phyloP scores from a whole-genome alignment of 2,329 filamentous ascomycete genomes.

The Scedosporium minutisporum region DNA sequence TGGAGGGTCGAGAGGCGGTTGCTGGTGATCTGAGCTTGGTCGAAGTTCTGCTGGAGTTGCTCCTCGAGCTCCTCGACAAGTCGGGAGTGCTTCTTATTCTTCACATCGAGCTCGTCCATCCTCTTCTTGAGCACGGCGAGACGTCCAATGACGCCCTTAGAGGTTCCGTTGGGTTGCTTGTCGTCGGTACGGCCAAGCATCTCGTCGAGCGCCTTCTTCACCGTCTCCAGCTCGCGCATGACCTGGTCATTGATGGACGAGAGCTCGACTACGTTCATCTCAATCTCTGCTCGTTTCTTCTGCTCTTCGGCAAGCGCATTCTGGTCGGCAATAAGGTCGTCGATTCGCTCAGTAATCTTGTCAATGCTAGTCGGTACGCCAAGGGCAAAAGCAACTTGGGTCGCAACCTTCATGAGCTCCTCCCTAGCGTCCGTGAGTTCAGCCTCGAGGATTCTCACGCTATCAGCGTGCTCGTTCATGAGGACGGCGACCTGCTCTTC shows the following conservation, averaged over 20 bases:
- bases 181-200: conserved; percentile 42
- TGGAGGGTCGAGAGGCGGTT: conserved; percentile 80
- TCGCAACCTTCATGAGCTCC: conserved; percentile 54
- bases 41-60: conserved; percentile 88
- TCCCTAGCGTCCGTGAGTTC: conserved; percentile 58
- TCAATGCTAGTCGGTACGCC: conserved; percentile 58
- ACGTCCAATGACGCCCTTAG: neutral
- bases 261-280: conserved; percentile 44
- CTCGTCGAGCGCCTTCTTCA: conserved; percentile 43
- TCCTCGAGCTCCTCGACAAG: conserved; percentile 95
- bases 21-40: conserved; percentile 76
- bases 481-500: conserved; percentile 49
- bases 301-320: conserved; percentile 46
- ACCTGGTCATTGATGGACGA: conserved; percentile 48
- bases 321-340: conserved; percentile 46
- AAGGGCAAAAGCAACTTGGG: conserved; percentile 50
- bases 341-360: conserved; percentile 54
- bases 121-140: conserved; percentile 50
- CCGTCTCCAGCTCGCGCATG: conserved; percentile 52
- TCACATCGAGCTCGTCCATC: conserved; percentile 49
- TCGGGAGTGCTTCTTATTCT: conserved; percentile 83
- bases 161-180: conserved; percentile 23
- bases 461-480: conserved; percentile 50
- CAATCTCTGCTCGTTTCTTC: conserved; percentile 42
- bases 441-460: conserved; percentile 44